A percentile compares a stretch with the other conserved stretches of the same genome.
These are phyloP conservation scores for Penicillium psychrofluorescens DNA, from an alignment of 495 filamentous ascomycete genomes.

Conservation along the genomic window DNA sequence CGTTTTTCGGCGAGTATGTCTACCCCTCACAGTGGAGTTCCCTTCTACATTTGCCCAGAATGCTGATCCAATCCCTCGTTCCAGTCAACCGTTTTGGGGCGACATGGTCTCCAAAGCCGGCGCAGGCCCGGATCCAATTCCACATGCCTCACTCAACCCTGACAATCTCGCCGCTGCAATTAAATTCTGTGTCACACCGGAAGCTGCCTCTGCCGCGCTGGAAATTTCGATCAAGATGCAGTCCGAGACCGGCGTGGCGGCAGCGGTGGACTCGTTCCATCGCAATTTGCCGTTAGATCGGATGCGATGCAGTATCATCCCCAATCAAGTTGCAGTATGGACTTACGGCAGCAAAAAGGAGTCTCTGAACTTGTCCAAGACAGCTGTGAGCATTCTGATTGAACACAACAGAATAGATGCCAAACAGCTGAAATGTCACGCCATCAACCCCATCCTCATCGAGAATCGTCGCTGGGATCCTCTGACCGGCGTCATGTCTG, in stretches of 20 bases:
- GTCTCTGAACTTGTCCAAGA: conserved; percentile 49
- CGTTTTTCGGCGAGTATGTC: conserved; percentile 54
- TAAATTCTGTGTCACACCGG: conserved; percentile 53
- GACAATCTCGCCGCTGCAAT: conserved; percentile 67
- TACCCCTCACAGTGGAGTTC: background rate
- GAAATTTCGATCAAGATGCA: conserved; percentile 57
- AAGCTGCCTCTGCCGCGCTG: conserved; percentile 49
- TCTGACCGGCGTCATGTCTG: conserved; percentile 32
- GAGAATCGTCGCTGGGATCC: conserved; percentile 25
- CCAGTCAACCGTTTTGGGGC: conserved; percentile 70
- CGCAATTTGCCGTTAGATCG: conserved; percentile 52
- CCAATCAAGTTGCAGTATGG: conserved; percentile 67
- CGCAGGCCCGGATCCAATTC: conserved; percentile 56
- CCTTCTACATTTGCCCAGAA: background rate
- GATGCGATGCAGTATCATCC: conserved; percentile 66
- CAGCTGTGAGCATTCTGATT: conserved; percentile 62
- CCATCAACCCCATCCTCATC: conserved; percentile 12
- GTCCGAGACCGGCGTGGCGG: conserved; percentile 63
- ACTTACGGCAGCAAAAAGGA: conserved; percentile 39
- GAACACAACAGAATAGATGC: conserved; percentile 51
- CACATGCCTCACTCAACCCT: conserved; percentile 54
- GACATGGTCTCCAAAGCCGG: conserved; percentile 53
- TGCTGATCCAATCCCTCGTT: background rate
- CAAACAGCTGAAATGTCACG: conserved; percentile 46
- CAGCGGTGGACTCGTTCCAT: conserved; percentile 68